Evolutionary conservation across 371 early-diverging fungal species (phyloP).

Genomic region (Mucor circinelloides): DNA sequence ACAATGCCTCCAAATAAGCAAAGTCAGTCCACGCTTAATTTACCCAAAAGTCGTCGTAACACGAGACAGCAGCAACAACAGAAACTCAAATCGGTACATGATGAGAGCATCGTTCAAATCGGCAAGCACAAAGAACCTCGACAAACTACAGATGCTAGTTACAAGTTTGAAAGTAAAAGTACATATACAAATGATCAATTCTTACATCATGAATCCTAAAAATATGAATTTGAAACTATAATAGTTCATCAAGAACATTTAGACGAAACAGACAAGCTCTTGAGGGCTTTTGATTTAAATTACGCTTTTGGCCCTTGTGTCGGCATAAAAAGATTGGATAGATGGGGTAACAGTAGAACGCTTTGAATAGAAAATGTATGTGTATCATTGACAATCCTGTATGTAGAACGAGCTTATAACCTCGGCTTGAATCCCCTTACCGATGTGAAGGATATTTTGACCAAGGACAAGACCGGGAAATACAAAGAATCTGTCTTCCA

Average conservation of each 20-base stretch:
- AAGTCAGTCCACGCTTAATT: neutral
- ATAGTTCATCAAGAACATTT: conserved; percentile 14
- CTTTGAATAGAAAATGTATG: neutral
- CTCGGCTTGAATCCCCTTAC: conserved; percentile 8
- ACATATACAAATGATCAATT: neutral
- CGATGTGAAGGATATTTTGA: neutral
- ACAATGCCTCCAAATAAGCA: conserved; percentile 6
- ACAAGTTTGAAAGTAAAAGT: neutral
- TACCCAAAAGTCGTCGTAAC: conserved; percentile 9
- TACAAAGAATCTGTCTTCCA: conserved; percentile 9
- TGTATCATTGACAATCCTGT: neutral
- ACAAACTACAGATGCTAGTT: neutral
- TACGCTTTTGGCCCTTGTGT: conserved; percentile 23
- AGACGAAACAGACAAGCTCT: conserved; percentile 8
- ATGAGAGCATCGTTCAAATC: conserved; percentile 4
- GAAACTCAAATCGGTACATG: neutral
- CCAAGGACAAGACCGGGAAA: neutral
- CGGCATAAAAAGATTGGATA: conserved; percentile 16
- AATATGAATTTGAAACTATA: neutral
- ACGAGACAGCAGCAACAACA: neutral
- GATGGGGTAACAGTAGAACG: conserved; percentile 9
- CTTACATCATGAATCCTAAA: neutral
- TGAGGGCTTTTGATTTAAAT: conserved; percentile 17
- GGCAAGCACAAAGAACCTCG: neutral
- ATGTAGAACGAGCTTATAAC: conserved; percentile 8